A percentile compares a stretch with the other conserved stretches of the same genome.
phyloP scores from a whole-genome alignment of 345 rosid species.

The Rhodamnia argentea region DNA sequence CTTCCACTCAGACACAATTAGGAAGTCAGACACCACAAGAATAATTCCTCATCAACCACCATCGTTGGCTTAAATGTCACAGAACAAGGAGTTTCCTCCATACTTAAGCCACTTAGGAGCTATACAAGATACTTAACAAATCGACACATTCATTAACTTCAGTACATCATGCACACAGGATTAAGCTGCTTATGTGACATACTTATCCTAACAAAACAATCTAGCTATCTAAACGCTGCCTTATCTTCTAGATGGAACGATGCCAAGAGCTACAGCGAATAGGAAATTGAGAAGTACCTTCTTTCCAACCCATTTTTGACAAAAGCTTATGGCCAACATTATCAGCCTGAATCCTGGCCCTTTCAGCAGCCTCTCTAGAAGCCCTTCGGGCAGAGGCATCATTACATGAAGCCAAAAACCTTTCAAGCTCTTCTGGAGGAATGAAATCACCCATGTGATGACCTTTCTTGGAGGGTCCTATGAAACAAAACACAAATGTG shows the following conservation, averaged over 20 bases:
- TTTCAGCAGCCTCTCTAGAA: constrained; percentile 61
- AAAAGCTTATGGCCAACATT: constrained; percentile 91
- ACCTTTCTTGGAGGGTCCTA: constrained; percentile 51
- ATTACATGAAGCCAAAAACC: constrained; percentile 75
- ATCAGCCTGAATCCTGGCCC: constrained; percentile 84
- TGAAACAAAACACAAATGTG: neutral
- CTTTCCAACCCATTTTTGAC: constrained; percentile 99
- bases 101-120: neutral
- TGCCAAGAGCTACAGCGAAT: neutral
- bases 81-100: neutral
- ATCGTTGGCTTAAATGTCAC: neutral
- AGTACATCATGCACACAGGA: neutral
- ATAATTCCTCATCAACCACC: neutral
- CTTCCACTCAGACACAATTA: neutral
- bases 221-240: neutral
- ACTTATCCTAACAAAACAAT: neutral
- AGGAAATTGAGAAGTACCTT: constrained; percentile 39
- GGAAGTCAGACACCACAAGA: too few relatives aligned
- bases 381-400: constrained; percentile 60
- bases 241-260: neutral
- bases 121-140: neutral
- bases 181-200: neutral
- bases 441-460: constrained; percentile 99
- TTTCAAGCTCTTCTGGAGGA: constrained; percentile 86
- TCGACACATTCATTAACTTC: neutral